These are phyloP conservation scores for Trichoderma afroharzianum DNA, from an alignment of 2,329 filamentous ascomycete species.

Conservation along the genomic window DNA sequence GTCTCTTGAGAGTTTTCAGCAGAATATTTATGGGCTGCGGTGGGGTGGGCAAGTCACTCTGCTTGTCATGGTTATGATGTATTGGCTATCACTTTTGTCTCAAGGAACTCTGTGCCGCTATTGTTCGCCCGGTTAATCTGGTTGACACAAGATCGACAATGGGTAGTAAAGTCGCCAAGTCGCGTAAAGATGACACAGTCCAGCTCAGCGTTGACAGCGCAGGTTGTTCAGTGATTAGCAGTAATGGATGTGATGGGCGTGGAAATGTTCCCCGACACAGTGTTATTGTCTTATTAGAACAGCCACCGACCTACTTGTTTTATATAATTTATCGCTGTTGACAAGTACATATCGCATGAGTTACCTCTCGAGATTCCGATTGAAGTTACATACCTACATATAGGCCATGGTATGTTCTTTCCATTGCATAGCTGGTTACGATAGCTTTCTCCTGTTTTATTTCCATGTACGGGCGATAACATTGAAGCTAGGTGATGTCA, in stretches of 20 bases:
- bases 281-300: neutral
- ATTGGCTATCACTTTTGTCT: neutral
- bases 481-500: neutral
- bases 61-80: neutral
- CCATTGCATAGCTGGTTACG: neutral
- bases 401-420: neutral
- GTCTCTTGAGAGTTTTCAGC: neutral
- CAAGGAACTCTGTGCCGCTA: neutral
- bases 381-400: neutral
- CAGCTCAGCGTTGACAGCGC: neutral
- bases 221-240: neutral
- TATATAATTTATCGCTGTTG: neutral
- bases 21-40: neutral
- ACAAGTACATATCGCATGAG: neutral
- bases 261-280: neutral
- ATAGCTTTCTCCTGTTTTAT: neutral
- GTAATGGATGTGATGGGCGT: neutral
- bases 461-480: neutral
- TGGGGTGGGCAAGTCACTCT: neutral
- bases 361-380: neutral
- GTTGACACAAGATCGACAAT: neutral
- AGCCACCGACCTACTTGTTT: rapidly evolving
- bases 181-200: neutral
- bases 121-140: neutral
- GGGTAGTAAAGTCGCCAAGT: neutral